Base-by-base conservation (phyloP, 176 grass and related monocot genomes). In the Eleusine indica region DNA sequence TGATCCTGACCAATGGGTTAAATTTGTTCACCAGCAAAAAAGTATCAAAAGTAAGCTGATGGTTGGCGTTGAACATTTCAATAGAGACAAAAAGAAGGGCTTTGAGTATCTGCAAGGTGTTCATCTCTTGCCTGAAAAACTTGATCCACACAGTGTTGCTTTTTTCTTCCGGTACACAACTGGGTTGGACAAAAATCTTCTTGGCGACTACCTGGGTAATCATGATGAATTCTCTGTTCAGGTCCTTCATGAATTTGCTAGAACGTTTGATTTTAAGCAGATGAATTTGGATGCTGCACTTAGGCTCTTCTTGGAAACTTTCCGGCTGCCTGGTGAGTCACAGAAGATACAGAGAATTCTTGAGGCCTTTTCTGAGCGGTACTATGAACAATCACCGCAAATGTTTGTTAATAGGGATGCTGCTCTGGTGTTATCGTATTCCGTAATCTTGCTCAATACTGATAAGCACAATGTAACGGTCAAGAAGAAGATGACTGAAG, bases 401-500 rank as follows among this genome's bases (percentile, higher is more conserved):
- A 93, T 96, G 70, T 92, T 98, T 86, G 93, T 83, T 60, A 90
- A 98, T 58, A 93, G 83, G 67, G 96, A 98, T 90, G 89, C 96
- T 65, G 96, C 96, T 63, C 83, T 98, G 52, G 82, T 98, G 43
- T 58, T 98, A 52, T 95, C 96, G 56, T 96, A 98, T 85, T 98
- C 96, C 32, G 85, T 98, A 74, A 98, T 98, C 85, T 9, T 98
- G 96, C 93, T 98, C 28, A 98, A 98, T 80, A 98, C 96, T 5
- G 96, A 98, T 82, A 93, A 94, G 49, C 96, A 98, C 83, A 98
- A 98, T 92, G 73, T 91, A 77, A 88, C 86, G 87, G 96, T 98
- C 42, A 98, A 95, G 80, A 98, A 95, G 86, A 98, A 98, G 88
- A 98, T 98, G 96, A 95, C 96, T 35, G 96, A 98, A 89, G 96